These are phyloP conservation scores for Plenodomus tracheiphilus DNA, from an alignment of 2,329 filamentous ascomycete genomes.

Conservation along the genomic window DNA sequence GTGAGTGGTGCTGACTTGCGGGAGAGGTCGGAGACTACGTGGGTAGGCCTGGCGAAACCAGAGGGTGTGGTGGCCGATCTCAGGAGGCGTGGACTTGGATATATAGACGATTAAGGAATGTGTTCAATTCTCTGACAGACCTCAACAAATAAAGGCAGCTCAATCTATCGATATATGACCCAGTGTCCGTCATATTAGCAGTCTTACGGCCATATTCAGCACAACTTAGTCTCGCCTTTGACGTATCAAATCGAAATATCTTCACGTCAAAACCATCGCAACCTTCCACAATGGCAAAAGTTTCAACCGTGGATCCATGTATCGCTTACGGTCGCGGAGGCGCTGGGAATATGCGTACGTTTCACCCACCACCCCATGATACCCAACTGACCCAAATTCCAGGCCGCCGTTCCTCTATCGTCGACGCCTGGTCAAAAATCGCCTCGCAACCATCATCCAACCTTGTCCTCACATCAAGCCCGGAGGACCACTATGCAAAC, in stretches of 20 bases:
- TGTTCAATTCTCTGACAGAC: neutral
- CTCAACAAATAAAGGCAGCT: neutral
- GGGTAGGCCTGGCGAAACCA: neutral
- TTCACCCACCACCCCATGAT: neutral
- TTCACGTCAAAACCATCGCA: no score
- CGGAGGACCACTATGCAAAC: constrained; percentile 8
- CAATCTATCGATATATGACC: neutral
- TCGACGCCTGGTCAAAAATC: constrained; percentile 10
- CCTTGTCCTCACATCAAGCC: constrained; percentile 4
- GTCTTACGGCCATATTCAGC: no score
- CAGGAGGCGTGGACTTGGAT: neutral
- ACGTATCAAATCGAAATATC: neutral
- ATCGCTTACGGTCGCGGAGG: constrained; percentile 16
- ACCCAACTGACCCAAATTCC: neutral
- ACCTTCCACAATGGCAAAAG: neutral
- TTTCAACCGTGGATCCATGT: constrained; percentile 2
- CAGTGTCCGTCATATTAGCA: no score
- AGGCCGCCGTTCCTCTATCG: constrained; percentile 16
- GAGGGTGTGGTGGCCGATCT: neutral
- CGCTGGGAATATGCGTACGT: constrained; percentile 17
- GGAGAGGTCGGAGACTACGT: constrained; percentile 1
- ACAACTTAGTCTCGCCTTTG: neutral
- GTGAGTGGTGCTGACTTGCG: constrained; percentile 1
- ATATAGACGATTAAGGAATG: neutral
- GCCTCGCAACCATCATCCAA: neutral